These are phyloP conservation scores for Escovopsis weberi DNA, from an alignment of 2,329 filamentous ascomycete genomes.

Conservation along the genomic window DNA sequence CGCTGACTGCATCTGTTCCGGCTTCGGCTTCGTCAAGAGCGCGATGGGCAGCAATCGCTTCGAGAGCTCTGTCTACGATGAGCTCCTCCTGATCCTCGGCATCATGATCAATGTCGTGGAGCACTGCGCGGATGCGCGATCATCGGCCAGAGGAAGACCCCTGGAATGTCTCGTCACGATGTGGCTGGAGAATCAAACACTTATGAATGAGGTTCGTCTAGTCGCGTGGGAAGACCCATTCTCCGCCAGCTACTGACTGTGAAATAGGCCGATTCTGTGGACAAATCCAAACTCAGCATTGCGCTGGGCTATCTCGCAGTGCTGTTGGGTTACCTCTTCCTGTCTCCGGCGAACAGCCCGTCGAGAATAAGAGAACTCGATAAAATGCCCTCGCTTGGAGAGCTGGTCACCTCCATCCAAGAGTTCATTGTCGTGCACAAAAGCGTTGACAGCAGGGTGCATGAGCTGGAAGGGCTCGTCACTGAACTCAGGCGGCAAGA, in stretches of 20 bases:
- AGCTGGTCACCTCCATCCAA: background rate
- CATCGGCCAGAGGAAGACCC: conserved; percentile 15
- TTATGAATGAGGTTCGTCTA: conserved; percentile 50
- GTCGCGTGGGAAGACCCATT: background rate
- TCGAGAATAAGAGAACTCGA: background rate
- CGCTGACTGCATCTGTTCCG: conserved; percentile 33
- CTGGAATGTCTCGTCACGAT: conserved; percentile 46
- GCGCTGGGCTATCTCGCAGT: conserved; percentile 77
- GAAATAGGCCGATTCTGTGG: conserved; percentile 49
- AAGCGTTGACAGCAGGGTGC: background rate
- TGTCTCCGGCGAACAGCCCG: conserved; percentile 28
- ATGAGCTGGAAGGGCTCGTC: background rate
- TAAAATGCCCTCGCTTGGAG: background rate
- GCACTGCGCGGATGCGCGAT: conserved; percentile 46
- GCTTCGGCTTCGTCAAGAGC: conserved; percentile 33
- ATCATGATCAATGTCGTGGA: conserved; percentile 81
- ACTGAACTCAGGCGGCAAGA: background rate
- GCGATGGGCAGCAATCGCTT: conserved; percentile 35
- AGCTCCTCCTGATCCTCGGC: conserved; percentile 63
- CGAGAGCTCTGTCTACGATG: conserved; percentile 42
- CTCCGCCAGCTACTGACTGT: background rate
- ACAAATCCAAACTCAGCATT: conserved; percentile 68
- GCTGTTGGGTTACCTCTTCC: conserved; percentile 65
- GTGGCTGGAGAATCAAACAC: conserved; percentile 54
- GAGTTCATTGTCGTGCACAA: conserved; percentile 1